Base-by-base conservation (phyloP, 2,329 filamentous ascomycete genomes). In the Colletotrichum noveboracense region DNA sequence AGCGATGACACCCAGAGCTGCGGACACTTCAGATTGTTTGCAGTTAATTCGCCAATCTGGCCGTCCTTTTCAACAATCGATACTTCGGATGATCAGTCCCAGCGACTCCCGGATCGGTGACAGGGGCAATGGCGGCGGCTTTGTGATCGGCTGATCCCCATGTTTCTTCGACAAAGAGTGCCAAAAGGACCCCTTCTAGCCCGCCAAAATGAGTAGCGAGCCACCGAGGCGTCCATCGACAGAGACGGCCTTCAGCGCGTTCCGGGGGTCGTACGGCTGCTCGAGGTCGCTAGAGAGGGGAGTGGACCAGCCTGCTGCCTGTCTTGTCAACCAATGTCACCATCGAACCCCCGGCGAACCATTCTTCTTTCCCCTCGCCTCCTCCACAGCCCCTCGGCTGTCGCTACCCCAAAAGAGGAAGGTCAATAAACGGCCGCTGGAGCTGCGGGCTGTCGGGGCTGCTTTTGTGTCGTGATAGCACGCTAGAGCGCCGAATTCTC, bases 321-420 rank as follows among this genome's bases (percentile, higher is more conserved):
- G 12, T 21, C 32, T 58, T 64, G 70, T 62, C 68, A 38, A 34
- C 55, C 69, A 72, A 68, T 68, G 69, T 68, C 70, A 75, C 73
- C 56, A 62, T 58, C 67, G 26, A 36, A 61, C 30, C 55, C 73
- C 69, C 73, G 69, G 66, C 74, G 66, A 68, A 70, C 74, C 74
- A 74, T 70, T 70, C 74, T 76, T 67, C 71, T 74, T 36, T 36
- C 43, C 52, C 52, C 43, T 76, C 71, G 71, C 71, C 66, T 70
- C 70, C 65, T 75, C 70, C 70, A 74, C 66, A 75, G 74, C 71
- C 74, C 64, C 74, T 66, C 74, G 71, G 55, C 74, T 66, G 60
- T 76, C 71, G 60, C 74, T 76, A 76, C 74, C 74, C 74, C 71
- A 70, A 71, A 70, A 70, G 66, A 76, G 74, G 74, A 74, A 76